Evolutionary conservation across 768 basidiomycete species (phyloP).

Genomic region (Clavulina sp.): DNA sequence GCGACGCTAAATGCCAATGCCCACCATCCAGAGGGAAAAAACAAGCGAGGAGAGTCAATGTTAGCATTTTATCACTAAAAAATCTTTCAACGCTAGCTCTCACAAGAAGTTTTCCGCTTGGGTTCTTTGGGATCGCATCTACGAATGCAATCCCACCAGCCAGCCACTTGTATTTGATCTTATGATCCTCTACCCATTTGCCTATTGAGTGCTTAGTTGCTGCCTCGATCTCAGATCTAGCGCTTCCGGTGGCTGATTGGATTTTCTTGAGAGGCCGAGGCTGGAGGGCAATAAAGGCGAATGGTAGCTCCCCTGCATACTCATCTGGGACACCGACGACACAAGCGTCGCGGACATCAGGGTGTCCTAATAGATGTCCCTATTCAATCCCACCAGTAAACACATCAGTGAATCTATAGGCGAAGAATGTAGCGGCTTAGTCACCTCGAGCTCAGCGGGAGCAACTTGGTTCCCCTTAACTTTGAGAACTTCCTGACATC

Average conservation of each 20-base stretch:
- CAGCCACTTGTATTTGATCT: slow-evolving; percentile 37
- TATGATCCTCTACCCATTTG: slow-evolving; percentile 19
- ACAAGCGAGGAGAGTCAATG: too few relatives aligned
- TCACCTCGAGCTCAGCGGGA: slow-evolving; percentile 32
- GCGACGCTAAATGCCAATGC: too few relatives aligned
- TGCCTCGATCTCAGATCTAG: slow-evolving; percentile 23
- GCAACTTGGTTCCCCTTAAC: slow-evolving; percentile 48
- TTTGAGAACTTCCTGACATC: slow-evolving; percentile 11
- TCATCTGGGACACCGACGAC: slow-evolving; percentile 55
- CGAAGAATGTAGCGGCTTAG: too few relatives aligned
- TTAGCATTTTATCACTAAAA: too few relatives aligned
- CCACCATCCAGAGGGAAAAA: too few relatives aligned
- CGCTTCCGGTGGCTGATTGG: slow-evolving; percentile 20
- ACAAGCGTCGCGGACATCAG: slow-evolving; percentile 38
- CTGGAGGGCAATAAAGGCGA: slow-evolving; percentile 46
- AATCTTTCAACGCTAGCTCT: too few relatives aligned
- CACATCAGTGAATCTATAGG: too few relatives aligned
- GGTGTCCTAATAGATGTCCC: slow-evolving; percentile 39
- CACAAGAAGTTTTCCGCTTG: slow-evolving; percentile 28
- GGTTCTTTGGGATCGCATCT: slow-evolving; percentile 39
- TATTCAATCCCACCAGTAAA: too few relatives aligned
- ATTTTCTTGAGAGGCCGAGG: slow-evolving; percentile 24
- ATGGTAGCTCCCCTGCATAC: slow-evolving; percentile 46
- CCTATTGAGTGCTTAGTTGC: background rate
- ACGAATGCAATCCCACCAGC: slow-evolving; percentile 42